Evolutionary conservation across 1,139 yeast species (phyloP).

Genomic region (Meyerozyma guilliermondii): DNA sequence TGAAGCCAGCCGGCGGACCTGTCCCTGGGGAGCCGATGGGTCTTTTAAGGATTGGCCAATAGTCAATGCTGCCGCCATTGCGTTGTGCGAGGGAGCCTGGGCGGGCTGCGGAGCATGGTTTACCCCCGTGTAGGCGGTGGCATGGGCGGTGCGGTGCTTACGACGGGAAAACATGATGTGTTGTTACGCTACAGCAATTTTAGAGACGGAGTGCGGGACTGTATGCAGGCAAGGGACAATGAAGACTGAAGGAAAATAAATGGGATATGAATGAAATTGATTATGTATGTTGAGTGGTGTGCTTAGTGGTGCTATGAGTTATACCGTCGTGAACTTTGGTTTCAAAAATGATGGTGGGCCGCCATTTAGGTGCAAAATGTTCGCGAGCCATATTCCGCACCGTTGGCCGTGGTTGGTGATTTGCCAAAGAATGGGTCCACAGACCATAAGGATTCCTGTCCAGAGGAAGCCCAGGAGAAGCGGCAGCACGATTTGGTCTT

Average conservation of each 20-base stretch:
- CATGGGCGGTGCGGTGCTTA: conserved; percentile 25
- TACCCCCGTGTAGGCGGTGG: conserved; percentile 44
- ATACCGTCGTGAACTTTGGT: background rate
- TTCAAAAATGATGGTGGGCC: background rate
- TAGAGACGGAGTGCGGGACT: background rate
- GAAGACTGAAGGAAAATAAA: too few relatives aligned
- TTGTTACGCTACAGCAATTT: background rate
- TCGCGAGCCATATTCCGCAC: conserved; percentile 25
- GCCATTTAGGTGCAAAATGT: conserved; percentile 1
- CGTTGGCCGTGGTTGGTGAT: conserved; percentile 28
- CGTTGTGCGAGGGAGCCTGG: conserved; percentile 35
- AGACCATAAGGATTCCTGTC: conserved; percentile 30
- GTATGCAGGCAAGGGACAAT: background rate
- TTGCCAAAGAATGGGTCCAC: conserved; percentile 24
- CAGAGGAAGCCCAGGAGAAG: conserved; percentile 43
- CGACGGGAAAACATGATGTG: conserved; percentile 31
- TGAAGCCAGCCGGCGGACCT: conserved; percentile 1
- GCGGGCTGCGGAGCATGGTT: conserved; percentile 29
- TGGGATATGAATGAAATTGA: too few relatives aligned
- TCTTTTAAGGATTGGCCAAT: conserved; percentile 32
- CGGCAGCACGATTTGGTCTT: conserved; percentile 69
- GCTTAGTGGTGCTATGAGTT: background rate
- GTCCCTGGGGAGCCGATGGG: background rate
- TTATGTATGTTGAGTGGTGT: background rate
- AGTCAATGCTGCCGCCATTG: conserved; percentile 44